A percentile compares a stretch with the other conserved stretches of the same genome.
Evolutionary conservation across 2,329 filamentous ascomycete genomes (phyloP).

Genomic region (Juglanconis oblonga): DNA sequence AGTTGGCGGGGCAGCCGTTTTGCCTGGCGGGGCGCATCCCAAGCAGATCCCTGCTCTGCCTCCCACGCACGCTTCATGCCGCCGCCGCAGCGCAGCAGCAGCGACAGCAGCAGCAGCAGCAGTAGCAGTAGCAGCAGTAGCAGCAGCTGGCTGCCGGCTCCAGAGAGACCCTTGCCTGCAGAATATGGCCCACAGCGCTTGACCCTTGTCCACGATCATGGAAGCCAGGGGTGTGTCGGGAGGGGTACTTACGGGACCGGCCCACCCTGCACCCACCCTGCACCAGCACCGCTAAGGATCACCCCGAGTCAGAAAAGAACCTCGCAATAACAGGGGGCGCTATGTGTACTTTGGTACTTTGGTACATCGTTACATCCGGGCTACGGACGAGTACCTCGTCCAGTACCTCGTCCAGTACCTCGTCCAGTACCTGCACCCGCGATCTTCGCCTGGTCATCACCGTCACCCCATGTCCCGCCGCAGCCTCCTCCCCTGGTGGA

Average conservation of each 20-base stretch:
- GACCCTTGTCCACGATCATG: slow-evolving; percentile 11
- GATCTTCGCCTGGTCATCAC: slow-evolving; percentile 28
- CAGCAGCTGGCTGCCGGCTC: neutral
- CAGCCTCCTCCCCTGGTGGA: slow-evolving; percentile 17
- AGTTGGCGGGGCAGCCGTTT: slow-evolving; percentile 11
- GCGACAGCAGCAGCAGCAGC: neutral
- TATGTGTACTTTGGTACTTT: slow-evolving; percentile 24
- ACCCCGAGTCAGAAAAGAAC: slow-evolving; percentile 32
- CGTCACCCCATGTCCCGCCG: slow-evolving; percentile 39
- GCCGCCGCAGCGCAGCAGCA: too few relatives aligned
- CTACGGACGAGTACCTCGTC: slow-evolving; percentile 20
- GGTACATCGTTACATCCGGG: slow-evolving; percentile 24
- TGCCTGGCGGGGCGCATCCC: slow-evolving; percentile 4
- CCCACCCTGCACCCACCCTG: slow-evolving; percentile 20
- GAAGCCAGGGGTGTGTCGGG: slow-evolving; percentile 16
- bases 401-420: neutral
- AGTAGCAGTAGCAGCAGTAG: neutral
- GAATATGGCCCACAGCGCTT: slow-evolving; percentile 12
- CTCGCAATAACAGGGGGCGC: slow-evolving; percentile 38
- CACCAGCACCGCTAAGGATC: slow-evolving; percentile 29
- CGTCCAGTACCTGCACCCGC: slow-evolving; percentile 2
- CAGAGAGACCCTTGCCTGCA: slow-evolving; percentile 13
- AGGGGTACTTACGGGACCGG: slow-evolving; percentile 19
- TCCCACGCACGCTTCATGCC: neutral
- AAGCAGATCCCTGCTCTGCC: slow-evolving; percentile 12